A percentile compares a stretch with the other conserved stretches of the same genome.
Conservation (phyloP, 208 protist genomes). For the Perkinsela sp. region DNA sequence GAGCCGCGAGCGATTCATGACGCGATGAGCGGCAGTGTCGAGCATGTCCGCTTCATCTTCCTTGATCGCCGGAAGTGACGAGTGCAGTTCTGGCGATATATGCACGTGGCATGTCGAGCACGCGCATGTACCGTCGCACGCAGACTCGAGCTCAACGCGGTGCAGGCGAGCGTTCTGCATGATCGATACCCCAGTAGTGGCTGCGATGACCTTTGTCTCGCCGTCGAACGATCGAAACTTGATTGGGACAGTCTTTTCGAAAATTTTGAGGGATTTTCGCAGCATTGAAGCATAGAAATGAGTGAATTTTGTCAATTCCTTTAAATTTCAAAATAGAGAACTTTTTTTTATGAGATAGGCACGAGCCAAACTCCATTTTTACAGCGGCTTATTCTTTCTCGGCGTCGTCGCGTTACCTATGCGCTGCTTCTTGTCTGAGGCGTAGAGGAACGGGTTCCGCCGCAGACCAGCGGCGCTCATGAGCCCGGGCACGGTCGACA, state of each 20-base stretch:
- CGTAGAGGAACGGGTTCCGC: conserved; percentile 63
- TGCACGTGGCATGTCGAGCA: conserved; percentile 87
- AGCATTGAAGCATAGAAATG: no score
- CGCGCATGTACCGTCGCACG: conserved; percentile 75
- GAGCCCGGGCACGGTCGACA: conserved; percentile 46
- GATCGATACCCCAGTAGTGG: conserved; percentile 21
- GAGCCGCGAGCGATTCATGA: conserved; percentile 27
- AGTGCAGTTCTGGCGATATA: conserved; percentile 33
- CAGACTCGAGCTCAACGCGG: conserved; percentile 72
- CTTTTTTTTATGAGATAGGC: no score
- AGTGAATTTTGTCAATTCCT: no score
- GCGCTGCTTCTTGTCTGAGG: conserved; percentile 43
- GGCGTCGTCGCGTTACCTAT: conserved; percentile 56
- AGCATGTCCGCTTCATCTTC: conserved; percentile 79
- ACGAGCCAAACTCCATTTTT: no score
- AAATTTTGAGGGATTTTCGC: no score
- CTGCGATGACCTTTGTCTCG: conserved; percentile 10
- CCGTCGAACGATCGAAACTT: conserved; percentile 3
- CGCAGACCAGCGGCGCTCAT: conserved; percentile 68
- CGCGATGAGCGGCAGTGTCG: conserved; percentile 22
- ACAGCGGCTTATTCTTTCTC: conserved; percentile 54
- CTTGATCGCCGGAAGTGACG: conserved; percentile 33
- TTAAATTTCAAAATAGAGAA: no score
- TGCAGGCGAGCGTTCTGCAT: conserved; percentile 66
- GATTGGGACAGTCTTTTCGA: no score